Base-by-base conservation (phyloP, 2,329 filamentous ascomycete genomes). In the Botrytis cinerea region DNA sequence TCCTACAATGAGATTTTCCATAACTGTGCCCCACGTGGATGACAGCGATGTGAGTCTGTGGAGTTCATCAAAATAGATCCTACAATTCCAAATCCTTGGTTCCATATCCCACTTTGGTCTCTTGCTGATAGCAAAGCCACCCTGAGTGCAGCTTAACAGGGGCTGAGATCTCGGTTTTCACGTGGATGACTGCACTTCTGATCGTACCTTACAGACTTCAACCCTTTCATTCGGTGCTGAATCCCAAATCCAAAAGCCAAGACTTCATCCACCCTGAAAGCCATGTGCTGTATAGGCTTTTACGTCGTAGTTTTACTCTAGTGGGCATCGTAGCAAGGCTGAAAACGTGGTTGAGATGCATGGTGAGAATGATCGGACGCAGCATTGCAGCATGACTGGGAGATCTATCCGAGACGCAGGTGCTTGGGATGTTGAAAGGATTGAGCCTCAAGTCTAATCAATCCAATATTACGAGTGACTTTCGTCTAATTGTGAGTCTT, bases 271-370 rank as follows among this genome's bases (percentile, higher is more conserved):
- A 45, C 38, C 35, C 35, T 69, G 66, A 32, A 69, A 69, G 66
- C 48, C 66, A 69, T 69, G 66, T 69, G 48, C n/a, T 43, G 16
- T 25, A 16, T 25, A 32, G 25, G 16, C 18, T 43, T 69, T 4
- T 32, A 48, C 7, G 35, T 48, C 66, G 48, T 43, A 40, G 57
- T 9, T 1, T 43, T 32, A 32, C 66, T 69, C 28, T 10, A 43
- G 10, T 32, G 18, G 18, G 38, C 18, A 57, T 57, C 20, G n/a
- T 16, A 25, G 6, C 40, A 57, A 16, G 66, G 66, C 66, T 69
- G 66, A 57, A 43, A 69, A 69, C 66, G 48, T 69, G 66, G 66
- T 69, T 45, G 38, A 57, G 48, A 69, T 43, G 48, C 66, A 69
- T 48, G 12, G 45, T 66, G 63, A 66, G 45, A 48, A 5, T 57